Percentiles rank a stretch among this genome's conserved stretches.
phyloP scores from a whole-genome alignment of 2,329 filamentous ascomycete genomes.

The Cercospora sp. region DNA sequence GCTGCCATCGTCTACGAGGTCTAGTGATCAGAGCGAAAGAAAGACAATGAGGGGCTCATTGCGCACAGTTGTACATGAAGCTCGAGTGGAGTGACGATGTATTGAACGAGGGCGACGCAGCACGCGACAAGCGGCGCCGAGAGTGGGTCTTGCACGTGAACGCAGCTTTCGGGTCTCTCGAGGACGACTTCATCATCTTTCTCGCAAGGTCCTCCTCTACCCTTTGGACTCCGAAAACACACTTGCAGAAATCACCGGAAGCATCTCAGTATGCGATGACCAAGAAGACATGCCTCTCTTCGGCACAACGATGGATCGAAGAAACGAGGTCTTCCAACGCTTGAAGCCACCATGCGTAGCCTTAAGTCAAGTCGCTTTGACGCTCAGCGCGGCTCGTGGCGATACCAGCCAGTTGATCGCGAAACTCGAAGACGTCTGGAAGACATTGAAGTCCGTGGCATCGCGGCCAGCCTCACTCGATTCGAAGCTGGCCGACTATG shows the following conservation, averaged over 20 bases:
- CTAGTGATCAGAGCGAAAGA: conserved; percentile 1
- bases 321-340: conserved; percentile 49
- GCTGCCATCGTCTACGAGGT: conserved; percentile 30
- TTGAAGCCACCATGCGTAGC: conserved; percentile 61
- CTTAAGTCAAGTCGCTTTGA: conserved; percentile 57
- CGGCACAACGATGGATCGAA: conserved; percentile 33
- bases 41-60: not conserved
- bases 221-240: not conserved
- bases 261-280: not conserved
- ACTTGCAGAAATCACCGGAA: not conserved
- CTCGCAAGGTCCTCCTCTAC: not conserved
- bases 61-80: not conserved
- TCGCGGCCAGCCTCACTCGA: conserved; percentile 58
- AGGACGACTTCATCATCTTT: not conserved
- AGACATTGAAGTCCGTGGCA: conserved; percentile 41
- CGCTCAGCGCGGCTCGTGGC: conserved; percentile 47
- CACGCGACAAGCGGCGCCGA: conserved; percentile 5
- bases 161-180: not conserved
- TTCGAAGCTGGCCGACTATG: conserved; percentile 84
- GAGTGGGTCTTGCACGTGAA: conserved; percentile 9
- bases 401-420: conserved; percentile 51
- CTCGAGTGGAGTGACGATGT: conserved; percentile 4
- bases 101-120: not conserved
- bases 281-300: conserved; percentile 22
- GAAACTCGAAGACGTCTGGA: conserved; percentile 50